Evolutionary conservation across 2,329 filamentous ascomycete genomes (phyloP).

Genomic region (Herpomyces periplanetae): DNA sequence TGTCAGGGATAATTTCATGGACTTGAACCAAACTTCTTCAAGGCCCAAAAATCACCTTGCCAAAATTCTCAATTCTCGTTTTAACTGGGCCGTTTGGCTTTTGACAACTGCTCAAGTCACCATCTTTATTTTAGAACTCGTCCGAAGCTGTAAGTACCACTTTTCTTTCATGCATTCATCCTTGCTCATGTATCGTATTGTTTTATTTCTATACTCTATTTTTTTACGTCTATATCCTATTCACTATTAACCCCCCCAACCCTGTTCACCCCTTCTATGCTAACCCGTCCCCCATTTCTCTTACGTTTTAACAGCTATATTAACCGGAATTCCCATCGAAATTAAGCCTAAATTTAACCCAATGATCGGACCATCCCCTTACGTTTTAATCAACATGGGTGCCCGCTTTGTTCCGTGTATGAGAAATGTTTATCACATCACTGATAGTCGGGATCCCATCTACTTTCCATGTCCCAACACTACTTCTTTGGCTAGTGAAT

Average conservation of each 20-base stretch:
- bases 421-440: conserved; percentile 32
- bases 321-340: conserved; percentile 38
- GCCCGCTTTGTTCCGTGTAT: conserved; percentile 74
- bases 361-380: conserved; percentile 76
- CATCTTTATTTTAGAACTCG: conserved; percentile 62
- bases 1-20: no score
- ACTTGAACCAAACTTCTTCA: no score
- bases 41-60: no score
- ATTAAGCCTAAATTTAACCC: conserved; percentile 63
- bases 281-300: no score
- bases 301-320: conserved; percentile 13
- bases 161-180: no score
- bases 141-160: conserved; percentile 41
- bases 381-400: conserved; percentile 84
- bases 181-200: no score
- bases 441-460: conserved; percentile 12
- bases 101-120: conserved; percentile 34
- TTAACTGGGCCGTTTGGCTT: conserved; percentile 50
- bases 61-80: no score
- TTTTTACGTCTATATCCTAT: no score
- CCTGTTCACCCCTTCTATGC: no score
- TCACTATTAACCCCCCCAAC: no score
- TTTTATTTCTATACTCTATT: no score
- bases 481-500: conserved; percentile 15
- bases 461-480: conserved; percentile 52